Base-by-base conservation (phyloP, 1,284 basidiomycete species). In the Ceratobasidium sp. region DNA sequence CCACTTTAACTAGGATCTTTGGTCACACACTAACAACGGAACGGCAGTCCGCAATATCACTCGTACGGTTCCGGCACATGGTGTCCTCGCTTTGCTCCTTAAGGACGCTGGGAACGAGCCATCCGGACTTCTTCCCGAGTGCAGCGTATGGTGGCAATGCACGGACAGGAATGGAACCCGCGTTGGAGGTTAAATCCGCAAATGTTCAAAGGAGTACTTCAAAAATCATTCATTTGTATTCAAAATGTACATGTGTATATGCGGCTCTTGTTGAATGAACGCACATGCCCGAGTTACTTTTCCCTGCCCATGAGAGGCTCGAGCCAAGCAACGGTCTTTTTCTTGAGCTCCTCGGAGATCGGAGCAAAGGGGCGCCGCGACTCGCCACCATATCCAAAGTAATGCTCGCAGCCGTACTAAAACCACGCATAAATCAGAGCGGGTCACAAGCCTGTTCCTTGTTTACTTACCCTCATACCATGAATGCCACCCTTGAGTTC, bases 61-160 rank as follows among this genome's bases (percentile, higher is more conserved):
- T 1, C 87, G 84, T 1, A 75, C 82, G 7, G 88, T 91, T 13
- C 89, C 89, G 1, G 78, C 89, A 8, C 90, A 91, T 76, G 90
- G 90, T 3, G 89, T 91, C n/a, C 86, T 88, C 35, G 89, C 89
- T 18, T 77, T 91, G 21, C 80, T 91, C 47, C 80, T 91, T 58
- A 85, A 83, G 73, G 90, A 91, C 76, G 87, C 85, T 2, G 90
- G 89, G 0, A 82, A 91, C 73, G 90, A 91, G 77, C 90, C 90
- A 7, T 82, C 77, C 32, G 87, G 84, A 1, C 79, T 82, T 2
- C 79, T 49, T 41, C 79, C 79, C 1, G 66, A 70, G 26, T 79
- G 80, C 63, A 76, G 74, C 14, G 75, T 78, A 3, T 77, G 74
- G 77, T 76, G 71, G 26, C 76, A 77, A 62, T 79, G 79, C 69